Percentiles rank a stretch among this genome's conserved stretches.
phyloP scores from a whole-genome alignment of 768 basidiomycete species.

The Leccinum aurantiacum region DNA sequence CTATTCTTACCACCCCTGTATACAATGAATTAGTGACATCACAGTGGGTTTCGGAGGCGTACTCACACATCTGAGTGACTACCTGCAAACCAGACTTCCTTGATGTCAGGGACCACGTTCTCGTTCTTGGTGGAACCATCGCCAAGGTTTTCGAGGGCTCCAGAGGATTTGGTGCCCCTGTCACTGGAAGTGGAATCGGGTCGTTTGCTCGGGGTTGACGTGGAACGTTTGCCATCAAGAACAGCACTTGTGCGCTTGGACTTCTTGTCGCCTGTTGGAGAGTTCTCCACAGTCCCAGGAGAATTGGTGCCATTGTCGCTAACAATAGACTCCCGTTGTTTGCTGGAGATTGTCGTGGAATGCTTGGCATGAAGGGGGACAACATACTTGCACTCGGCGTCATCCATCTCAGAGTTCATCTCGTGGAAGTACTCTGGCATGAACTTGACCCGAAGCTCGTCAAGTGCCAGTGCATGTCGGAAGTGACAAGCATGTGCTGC shows the following conservation, averaged over 20 bases:
- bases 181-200: constrained; percentile 16
- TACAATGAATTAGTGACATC: background rate
- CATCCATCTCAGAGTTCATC: constrained; percentile 23
- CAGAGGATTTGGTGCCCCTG: constrained; percentile 20
- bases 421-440: constrained; percentile 43
- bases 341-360: background rate
- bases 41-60: background rate
- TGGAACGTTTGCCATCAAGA: background rate
- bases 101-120: constrained; percentile 33
- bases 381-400: constrained; percentile 13
- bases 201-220: background rate
- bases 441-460: constrained; percentile 62
- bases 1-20: constrained; percentile 25
- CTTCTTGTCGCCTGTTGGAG: background rate
- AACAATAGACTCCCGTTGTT: background rate
- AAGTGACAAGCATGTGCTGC: constrained; percentile 57
- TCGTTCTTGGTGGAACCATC: background rate
- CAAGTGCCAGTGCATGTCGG: constrained; percentile 65
- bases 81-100: constrained; percentile 70
- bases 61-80: constrained; percentile 38
- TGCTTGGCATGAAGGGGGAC: background rate
- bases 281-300: background rate
- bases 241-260: background rate
- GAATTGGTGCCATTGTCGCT: background rate
- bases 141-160: background rate